Conservation (phyloP, 2,329 filamentous ascomycete species). For the Xylariaceae sp. region DNA sequence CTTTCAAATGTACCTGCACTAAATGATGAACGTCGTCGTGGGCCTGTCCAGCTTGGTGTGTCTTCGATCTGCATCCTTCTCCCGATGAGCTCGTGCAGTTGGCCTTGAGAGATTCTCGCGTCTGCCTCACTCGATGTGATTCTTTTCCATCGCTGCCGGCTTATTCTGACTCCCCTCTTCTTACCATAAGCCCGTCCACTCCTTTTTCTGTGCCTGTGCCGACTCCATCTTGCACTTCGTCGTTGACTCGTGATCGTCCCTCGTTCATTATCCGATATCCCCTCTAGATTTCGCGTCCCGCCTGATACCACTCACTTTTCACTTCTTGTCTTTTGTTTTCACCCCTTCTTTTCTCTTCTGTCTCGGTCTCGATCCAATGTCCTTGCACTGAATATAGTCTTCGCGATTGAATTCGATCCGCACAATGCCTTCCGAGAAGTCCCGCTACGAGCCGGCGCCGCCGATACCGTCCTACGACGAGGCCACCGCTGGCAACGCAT, state of each 20-base stretch:
- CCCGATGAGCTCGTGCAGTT: neutral
- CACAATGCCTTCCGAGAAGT: conserved; percentile 46
- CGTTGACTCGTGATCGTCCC: neutral
- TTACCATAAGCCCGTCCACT: conserved; percentile 16
- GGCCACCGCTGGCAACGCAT: conserved; percentile 59
- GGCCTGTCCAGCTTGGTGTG: neutral
- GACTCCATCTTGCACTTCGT: conserved; percentile 14
- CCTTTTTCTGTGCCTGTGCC: conserved; percentile 17
- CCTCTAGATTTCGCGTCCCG: neutral
- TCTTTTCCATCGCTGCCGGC: neutral
- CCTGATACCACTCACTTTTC: conserved; percentile 2
- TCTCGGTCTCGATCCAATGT: conserved; percentile 8
- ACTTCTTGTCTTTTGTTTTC: neutral
- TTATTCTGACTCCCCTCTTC: conserved; percentile 1
- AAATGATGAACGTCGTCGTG: neutral
- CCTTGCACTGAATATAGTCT: conserved; percentile 17
- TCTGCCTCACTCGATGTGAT: conserved; percentile 9
- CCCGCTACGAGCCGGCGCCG: conserved; percentile 57
- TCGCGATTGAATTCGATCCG: conserved; percentile 1
- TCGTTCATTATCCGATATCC: conserved; percentile 2
- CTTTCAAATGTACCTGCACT: neutral
- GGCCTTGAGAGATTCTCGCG: neutral
- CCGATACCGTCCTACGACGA: conserved; percentile 83
- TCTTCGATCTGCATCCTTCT: neutral
- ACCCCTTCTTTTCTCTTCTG: neutral